Base-by-base conservation (phyloP, 2,329 filamentous ascomycete species). In the Fusarium sp. region DNA sequence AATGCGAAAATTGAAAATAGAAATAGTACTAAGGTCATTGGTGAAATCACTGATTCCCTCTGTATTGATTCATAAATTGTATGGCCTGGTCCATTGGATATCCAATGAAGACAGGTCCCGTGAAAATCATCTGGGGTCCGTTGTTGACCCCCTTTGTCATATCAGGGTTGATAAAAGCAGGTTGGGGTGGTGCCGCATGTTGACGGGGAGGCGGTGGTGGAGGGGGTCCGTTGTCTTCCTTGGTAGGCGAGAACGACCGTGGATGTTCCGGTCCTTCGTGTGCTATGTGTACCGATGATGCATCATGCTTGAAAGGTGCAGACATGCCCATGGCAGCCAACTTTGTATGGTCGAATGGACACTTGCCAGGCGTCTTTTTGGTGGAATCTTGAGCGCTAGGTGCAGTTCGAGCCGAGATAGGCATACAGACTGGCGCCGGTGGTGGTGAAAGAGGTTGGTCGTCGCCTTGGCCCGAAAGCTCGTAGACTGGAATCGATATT, bases 31-130 rank as follows among this genome's bases (percentile, higher is more conserved):
- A 54, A 43, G 65, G 54, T 48, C 60, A 47, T 37, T 56, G 55
- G 41, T 37, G 56, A 53, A 37, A 28, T 77, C 49, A 76, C 69
- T 73, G 71, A 50, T 59, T 71, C 57, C 73, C 73, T 73, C 77
- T 84, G 63, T 84, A 86, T 58, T 88, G 85, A 72, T 92, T 89
- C 83, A 97, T 87, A 54, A 97, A 86, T 57, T 88, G 85, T 25
- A 93, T 87, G n/a, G 93, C 92, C 77, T 97, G 90, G 63, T 97
- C 93, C 66, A 93, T 87, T 12, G 91, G 89, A 75, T 97, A 98
- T 0, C 95, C 95, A 74, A 98, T 93, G 76, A 98, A 98, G 1
- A 98, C 94, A 0, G 95, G 95, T 0, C 95, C 95, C 11, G 93
- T 97, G 76, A 98, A 97, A 1, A 97, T 85, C 87, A 98, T 92